phyloP scores from a whole-genome alignment of 805 yeast genomes.

The Nakazawaea anatomiae region DNA sequence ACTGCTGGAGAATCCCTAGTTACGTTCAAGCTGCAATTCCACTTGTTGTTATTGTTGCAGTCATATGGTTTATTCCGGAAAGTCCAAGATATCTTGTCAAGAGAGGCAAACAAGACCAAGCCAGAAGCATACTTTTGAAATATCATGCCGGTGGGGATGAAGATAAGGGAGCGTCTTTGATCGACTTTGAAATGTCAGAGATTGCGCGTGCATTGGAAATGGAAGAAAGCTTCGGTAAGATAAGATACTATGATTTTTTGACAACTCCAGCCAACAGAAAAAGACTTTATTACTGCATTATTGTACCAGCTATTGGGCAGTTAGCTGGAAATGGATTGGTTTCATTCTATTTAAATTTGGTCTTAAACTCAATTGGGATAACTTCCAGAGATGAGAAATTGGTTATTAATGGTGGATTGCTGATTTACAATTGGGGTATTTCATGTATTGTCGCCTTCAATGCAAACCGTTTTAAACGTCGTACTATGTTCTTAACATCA shows the following conservation, averaged over 20 bases:
- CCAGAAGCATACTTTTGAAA: conserved; percentile 30
- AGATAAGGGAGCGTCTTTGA: conserved; percentile 21
- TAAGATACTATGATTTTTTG: conserved; percentile 33
- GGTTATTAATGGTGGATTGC: conserved; percentile 43
- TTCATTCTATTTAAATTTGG: conserved; percentile 43
- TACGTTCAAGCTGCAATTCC: conserved; percentile 32
- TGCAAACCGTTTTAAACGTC: conserved; percentile 27
- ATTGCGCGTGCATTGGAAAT: conserved; percentile 33
- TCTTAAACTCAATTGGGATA: conserved; percentile 46
- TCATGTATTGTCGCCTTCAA: conserved; percentile 23
- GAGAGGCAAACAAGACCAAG: conserved; percentile 33
- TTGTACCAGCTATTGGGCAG: conserved; percentile 34
- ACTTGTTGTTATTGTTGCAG: conserved; percentile 20
- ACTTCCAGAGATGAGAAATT: conserved; percentile 38
- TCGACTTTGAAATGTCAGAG: conserved; percentile 34
- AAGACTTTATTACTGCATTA: conserved; percentile 30
- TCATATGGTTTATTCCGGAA: conserved; percentile 36
- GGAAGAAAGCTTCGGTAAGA: conserved; percentile 28
- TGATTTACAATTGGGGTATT: conserved; percentile 36
- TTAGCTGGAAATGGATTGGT: conserved; percentile 48
- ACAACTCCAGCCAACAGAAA: conserved; percentile 33
- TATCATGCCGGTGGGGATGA: conserved; percentile 32
- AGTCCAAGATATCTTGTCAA: conserved; percentile 40
- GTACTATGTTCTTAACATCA: conserved; percentile 30
- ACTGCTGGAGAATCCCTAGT: conserved; percentile 24